These are phyloP conservation scores for Sugiyamaella neomexicana DNA, from an alignment of 1,139 yeast species.

Conservation along the genomic window DNA sequence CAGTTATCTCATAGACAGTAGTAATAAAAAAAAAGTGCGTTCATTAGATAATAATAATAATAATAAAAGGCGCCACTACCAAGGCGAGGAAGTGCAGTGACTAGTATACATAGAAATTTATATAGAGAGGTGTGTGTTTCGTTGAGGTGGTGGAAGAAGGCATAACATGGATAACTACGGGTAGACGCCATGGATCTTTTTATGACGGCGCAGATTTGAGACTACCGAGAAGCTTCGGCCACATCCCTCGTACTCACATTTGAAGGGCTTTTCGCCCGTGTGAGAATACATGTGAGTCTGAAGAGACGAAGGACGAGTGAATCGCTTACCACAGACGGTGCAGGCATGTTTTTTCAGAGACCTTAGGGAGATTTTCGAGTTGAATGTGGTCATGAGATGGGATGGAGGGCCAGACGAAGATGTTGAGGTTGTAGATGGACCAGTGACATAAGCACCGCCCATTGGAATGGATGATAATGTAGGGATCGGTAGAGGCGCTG, in stretches of 20 bases:
- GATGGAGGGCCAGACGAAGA: constrained; percentile 29
- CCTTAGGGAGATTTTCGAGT: constrained; percentile 32
- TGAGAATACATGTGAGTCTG: constrained; percentile 82
- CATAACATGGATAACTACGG: constrained; percentile 38
- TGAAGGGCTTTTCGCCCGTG: constrained; percentile 81
- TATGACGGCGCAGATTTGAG: constrained; percentile 78
- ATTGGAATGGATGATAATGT: constrained; percentile 4
- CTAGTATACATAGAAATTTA: constrained; percentile 15
- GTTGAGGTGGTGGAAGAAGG: background rate
- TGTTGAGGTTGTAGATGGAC: background rate
- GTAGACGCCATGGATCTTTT: constrained; percentile 53
- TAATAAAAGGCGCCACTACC: background rate
- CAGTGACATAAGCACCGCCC: constrained; percentile 4
- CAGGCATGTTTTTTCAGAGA: constrained; percentile 48
- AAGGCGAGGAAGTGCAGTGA: background rate
- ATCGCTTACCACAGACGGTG: constrained; percentile 68
- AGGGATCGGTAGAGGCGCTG: constrained; percentile 12
- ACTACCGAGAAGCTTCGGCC: constrained; percentile 73
- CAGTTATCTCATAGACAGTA: too few relatives aligned
- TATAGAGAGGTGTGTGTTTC: constrained; percentile 25
- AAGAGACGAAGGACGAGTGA: constrained; percentile 77
- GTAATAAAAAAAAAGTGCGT: constrained; percentile 3
- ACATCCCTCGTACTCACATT: constrained; percentile 66
- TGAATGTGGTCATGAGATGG: constrained; percentile 36
- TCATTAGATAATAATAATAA: constrained; percentile 11